Conservation (phyloP, 2,329 filamentous ascomycete genomes). For the Zasmidium citrigriseum region DNA sequence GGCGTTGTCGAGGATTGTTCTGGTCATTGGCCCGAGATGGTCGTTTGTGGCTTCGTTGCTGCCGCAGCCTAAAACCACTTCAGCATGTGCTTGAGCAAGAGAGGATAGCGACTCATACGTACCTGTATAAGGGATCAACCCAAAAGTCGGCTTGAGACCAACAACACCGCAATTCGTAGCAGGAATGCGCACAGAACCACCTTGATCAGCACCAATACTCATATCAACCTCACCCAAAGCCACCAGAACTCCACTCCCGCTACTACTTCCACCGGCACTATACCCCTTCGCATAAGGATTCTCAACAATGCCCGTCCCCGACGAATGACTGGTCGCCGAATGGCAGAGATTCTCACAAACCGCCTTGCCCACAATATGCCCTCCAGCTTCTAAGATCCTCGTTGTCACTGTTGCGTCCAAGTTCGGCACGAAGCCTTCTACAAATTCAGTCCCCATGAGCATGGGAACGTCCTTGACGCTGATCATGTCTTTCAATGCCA, state of each 20-base stretch:
- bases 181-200: constrained; percentile 42
- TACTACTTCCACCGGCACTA: constrained; percentile 51
- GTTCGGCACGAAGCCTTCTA: constrained; percentile 37
- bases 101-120: not conserved
- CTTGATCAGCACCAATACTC: constrained; percentile 42
- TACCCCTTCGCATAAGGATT: constrained; percentile 50
- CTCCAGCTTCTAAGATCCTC: constrained; percentile 46
- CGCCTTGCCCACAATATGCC: constrained; percentile 45
- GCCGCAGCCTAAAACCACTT: constrained; percentile 38
- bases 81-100: not conserved
- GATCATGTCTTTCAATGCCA: constrained; percentile 53
- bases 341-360: constrained; percentile 51
- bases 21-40: constrained; percentile 50
- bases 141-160: constrained; percentile 50
- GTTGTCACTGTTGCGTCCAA: constrained; percentile 51
- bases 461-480: constrained; percentile 47
- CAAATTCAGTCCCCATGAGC: constrained; percentile 47
- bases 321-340: constrained; percentile 24
- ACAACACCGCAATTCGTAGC: constrained; percentile 40
- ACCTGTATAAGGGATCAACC: constrained; percentile 51
- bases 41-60: constrained; percentile 47
- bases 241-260: constrained; percentile 47
- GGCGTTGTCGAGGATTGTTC: constrained; percentile 47
- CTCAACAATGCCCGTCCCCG: constrained; percentile 35
- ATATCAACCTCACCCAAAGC: constrained; percentile 41